These are phyloP conservation scores for Leccinum broughii DNA, from an alignment of 768 basidiomycete genomes.

Conservation along the genomic window DNA sequence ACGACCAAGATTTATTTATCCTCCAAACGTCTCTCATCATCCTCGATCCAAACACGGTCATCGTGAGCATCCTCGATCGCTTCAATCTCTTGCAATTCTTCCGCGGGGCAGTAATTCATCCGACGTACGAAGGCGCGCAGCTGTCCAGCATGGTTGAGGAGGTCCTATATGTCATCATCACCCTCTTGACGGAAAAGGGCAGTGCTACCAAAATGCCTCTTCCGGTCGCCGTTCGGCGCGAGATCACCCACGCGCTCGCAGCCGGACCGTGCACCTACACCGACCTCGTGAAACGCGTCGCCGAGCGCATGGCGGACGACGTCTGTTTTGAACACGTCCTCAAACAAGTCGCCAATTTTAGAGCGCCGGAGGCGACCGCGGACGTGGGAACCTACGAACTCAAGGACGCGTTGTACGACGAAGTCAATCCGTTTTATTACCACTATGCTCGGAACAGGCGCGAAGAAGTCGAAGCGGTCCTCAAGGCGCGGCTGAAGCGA, in stretches of 20 bases:
- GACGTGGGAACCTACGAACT: constrained; percentile 90
- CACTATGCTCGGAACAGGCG: constrained; percentile 94
- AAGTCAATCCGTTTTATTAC: constrained; percentile 94
- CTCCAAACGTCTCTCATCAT: constrained; percentile 83
- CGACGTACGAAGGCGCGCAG: constrained; percentile 67
- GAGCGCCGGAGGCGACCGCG: constrained; percentile 70
- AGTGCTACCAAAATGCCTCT: constrained; percentile 70
- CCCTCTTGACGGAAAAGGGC: constrained; percentile 79
- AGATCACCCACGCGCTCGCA: constrained; percentile 89
- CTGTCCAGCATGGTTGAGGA: constrained; percentile 90
- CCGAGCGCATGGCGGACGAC: constrained; percentile 87
- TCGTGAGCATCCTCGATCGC: constrained; percentile 87
- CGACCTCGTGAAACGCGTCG: constrained; percentile 86
- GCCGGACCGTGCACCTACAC: constrained; percentile 87
- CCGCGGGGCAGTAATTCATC: constrained; percentile 54
- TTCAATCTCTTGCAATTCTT: constrained; percentile 85
- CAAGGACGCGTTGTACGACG: constrained; percentile 76
- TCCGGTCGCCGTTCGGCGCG: constrained; percentile 65
- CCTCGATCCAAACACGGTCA: constrained; percentile 73
- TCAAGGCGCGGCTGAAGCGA: constrained; percentile 68
- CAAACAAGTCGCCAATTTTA: constrained; percentile 77
- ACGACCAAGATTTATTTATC: constrained; percentile 93
- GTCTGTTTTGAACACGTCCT: constrained; percentile 79
- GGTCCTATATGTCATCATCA: constrained; percentile 82
- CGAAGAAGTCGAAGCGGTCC: constrained; percentile 82